Conservation (phyloP, 306 rosid species). For the Pueraria montana region DNA sequence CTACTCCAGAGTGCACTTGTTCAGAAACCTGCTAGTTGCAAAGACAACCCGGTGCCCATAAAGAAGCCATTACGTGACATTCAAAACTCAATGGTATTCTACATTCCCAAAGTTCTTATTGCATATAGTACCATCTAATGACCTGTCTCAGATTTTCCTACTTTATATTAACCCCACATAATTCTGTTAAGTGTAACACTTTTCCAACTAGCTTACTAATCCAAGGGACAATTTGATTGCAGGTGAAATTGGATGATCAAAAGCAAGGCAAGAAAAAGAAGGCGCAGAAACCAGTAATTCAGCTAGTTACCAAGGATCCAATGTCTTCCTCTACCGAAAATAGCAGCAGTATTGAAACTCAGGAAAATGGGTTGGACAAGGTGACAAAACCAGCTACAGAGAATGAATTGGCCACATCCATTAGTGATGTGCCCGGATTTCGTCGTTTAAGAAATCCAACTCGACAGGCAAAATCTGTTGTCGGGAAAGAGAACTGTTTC, state of each 20-base stretch:
- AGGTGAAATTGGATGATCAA: slow-evolving; percentile 57
- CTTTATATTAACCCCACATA: too few species aligned
- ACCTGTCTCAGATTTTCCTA: slow-evolving; percentile 2
- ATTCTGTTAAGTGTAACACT: slow-evolving; percentile 6
- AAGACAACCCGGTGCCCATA: slow-evolving; percentile 52
- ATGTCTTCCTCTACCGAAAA: slow-evolving; percentile 56
- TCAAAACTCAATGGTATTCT: slow-evolving; percentile 76
- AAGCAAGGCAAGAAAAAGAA: slow-evolving; percentile 62
- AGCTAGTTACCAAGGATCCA: slow-evolving; percentile 58
- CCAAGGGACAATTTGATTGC: slow-evolving; percentile 37
- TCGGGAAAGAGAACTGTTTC: too few species aligned
- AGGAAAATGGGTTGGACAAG: slow-evolving; percentile 38
- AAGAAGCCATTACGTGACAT: slow-evolving; percentile 84
- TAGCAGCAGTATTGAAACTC: slow-evolving; percentile 32
- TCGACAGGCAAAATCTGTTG: too few species aligned
- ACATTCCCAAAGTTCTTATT: slow-evolving; percentile 27
- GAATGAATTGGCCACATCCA: slow-evolving; percentile 33
- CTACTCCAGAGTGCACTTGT: slow-evolving; percentile 66
- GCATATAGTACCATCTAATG: slow-evolving; percentile 31
- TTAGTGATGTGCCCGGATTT: too few species aligned
- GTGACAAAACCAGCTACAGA: slow-evolving; percentile 26
- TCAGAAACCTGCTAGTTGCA: slow-evolving; percentile 60
- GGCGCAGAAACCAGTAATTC: slow-evolving; percentile 57
- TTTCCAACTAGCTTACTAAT: slow-evolving; percentile 44
- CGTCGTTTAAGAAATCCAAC: too few species aligned